Evolutionary conservation across 345 rosid genomes (phyloP).

Genomic region (Cardiospermum halicacabum): DNA sequence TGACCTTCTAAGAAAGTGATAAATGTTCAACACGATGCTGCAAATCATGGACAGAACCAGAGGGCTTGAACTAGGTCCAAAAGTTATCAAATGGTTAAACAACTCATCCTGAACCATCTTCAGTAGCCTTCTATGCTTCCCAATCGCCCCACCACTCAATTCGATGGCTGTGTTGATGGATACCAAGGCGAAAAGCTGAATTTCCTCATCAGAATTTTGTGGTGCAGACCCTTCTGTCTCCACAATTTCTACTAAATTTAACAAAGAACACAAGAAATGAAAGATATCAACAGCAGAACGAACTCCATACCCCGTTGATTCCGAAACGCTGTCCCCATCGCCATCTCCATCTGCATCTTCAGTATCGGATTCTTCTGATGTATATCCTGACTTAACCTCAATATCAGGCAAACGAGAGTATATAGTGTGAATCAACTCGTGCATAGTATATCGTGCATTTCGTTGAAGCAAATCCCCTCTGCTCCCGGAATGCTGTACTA

Average conservation of each 20-base stretch:
- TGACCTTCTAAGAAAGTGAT: slow-evolving; percentile 81
- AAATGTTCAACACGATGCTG: slow-evolving; percentile 76
- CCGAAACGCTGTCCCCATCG: slow-evolving; percentile 20
- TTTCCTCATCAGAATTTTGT: slow-evolving; percentile 62
- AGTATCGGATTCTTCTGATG: slow-evolving; percentile 60
- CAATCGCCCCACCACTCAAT: slow-evolving; percentile 73
- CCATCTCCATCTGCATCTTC: slow-evolving; percentile 37
- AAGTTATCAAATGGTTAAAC: slow-evolving; percentile 83
- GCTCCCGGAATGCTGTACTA: slow-evolving; percentile 65
- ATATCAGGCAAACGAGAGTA: slow-evolving; percentile 62
- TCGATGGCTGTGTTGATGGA: slow-evolving; percentile 73
- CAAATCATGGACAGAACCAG: slow-evolving; percentile 83
- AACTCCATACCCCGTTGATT: slow-evolving; percentile 59
- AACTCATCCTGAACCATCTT: slow-evolving; percentile 79
- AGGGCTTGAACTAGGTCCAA: slow-evolving; percentile 67
- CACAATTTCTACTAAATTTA: slow-evolving; percentile 62
- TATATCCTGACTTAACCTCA: slow-evolving; percentile 45
- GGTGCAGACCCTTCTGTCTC: slow-evolving; percentile 54
- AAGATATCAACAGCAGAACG: slow-evolving; percentile 74
- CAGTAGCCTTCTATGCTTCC: slow-evolving; percentile 66
- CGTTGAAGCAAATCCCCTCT: slow-evolving; percentile 85
- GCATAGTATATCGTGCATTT: slow-evolving; percentile 72
- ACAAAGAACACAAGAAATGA: slow-evolving; percentile 73
- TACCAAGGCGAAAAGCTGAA: slow-evolving; percentile 60
- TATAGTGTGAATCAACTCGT: slow-evolving; percentile 72